These are phyloP conservation scores for Tephrocybe rancida DNA, from an alignment of 768 basidiomycete genomes.

Conservation along the genomic window DNA sequence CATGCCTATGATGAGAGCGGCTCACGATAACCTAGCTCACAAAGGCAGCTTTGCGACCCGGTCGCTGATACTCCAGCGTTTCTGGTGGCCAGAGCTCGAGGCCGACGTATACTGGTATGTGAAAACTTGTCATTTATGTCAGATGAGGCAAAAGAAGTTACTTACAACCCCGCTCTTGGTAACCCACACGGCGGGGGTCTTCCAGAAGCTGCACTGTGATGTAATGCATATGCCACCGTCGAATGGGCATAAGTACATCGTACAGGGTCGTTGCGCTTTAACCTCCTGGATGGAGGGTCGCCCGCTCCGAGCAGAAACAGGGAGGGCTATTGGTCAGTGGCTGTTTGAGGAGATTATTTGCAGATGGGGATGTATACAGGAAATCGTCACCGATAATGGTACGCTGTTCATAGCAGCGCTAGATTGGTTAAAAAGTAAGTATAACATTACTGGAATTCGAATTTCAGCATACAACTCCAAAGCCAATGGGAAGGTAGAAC, in stretches of 20 bases:
- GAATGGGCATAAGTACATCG: no score
- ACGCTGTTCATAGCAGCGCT: neutral
- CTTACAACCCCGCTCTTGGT: constrained; percentile 29
- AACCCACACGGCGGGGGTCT: constrained; percentile 13
- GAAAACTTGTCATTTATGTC: constrained; percentile 33
- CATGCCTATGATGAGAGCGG: constrained; percentile 20
- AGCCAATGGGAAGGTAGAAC: constrained; percentile 39
- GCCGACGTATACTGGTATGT: constrained; percentile 32
- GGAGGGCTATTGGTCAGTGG: no score
- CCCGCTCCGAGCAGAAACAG: no score
- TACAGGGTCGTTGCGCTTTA: no score
- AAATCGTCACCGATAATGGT: constrained; percentile 14
- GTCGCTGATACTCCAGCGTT: constrained; percentile 7
- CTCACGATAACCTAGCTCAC: constrained; percentile 24
- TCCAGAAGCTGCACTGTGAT: constrained; percentile 26
- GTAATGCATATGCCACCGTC: constrained; percentile 28
- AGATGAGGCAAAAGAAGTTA: constrained; percentile 22
- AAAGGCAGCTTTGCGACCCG: constrained; percentile 9
- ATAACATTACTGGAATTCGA: constrained; percentile 37
- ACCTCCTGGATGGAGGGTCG: no score
- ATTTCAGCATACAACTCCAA: constrained; percentile 46
- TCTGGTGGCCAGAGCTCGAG: constrained; percentile 25
- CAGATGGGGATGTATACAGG: neutral
- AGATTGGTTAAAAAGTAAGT: constrained; percentile 18
- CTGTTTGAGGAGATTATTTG: no score